Percentiles rank a stretch among this genome's conserved stretches.
Conservation (phyloP, 345 rosid genomes). For the Pistacia atlantica region DNA sequence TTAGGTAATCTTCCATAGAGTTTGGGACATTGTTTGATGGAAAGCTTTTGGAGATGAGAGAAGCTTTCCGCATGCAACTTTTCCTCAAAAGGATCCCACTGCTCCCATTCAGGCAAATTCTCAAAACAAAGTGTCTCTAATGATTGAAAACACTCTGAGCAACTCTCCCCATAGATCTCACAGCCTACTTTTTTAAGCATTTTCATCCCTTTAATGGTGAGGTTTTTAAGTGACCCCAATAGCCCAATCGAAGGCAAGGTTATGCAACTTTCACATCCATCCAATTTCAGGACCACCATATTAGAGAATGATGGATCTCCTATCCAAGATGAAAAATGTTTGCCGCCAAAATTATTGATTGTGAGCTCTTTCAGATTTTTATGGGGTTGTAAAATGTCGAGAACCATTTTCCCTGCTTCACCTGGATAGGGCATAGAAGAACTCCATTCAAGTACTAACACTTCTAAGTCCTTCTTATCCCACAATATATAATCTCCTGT, state of each 20-base stretch:
- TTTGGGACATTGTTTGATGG: neutral
- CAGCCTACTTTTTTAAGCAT: neutral
- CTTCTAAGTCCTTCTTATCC: neutral
- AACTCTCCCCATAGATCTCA: neutral
- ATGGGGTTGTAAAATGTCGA: neutral
- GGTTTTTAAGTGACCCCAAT: neutral
- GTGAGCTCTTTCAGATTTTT: neutral
- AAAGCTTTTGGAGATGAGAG: neutral
- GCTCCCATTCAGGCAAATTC: neutral
- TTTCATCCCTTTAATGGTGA: neutral
- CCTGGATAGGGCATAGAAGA: too few species aligned
- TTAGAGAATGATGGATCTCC: neutral
- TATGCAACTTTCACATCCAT: neutral
- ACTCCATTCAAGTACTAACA: neutral
- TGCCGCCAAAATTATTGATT: neutral
- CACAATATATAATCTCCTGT: neutral
- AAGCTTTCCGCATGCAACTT: neutral
- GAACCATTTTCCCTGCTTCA: neutral
- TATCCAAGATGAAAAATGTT: neutral
- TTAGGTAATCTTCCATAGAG: neutral
- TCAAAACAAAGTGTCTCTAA: neutral
- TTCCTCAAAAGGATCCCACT: neutral
- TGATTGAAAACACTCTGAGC: neutral
- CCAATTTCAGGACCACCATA: neutral
- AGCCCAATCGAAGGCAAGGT: neutral